phyloP scores from a whole-genome alignment of 257 asterid species.

The Ehretia macrophylla region DNA sequence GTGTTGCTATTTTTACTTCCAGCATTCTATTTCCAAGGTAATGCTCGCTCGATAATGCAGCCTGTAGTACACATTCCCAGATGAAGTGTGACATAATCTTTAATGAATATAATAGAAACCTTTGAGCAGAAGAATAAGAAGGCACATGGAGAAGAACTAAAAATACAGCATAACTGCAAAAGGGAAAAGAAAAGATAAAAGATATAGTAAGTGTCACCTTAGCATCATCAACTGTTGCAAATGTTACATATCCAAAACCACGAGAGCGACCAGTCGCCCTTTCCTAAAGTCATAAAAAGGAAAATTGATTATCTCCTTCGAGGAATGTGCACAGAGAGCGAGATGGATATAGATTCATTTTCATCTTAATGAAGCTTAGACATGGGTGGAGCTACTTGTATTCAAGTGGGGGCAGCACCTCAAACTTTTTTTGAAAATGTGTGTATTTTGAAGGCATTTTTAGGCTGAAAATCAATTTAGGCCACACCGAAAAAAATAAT shows the following conservation, averaged over 20 bases:
- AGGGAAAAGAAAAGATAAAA: constrained; percentile 3
- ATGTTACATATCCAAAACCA: constrained; percentile 96
- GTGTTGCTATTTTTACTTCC: constrained; percentile 97
- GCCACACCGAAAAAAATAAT: too few relatives aligned
- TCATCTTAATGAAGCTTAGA: too few relatives aligned
- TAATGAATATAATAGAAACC: background rate
- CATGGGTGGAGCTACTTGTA: too few relatives aligned
- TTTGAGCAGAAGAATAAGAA: background rate
- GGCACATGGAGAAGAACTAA: background rate
- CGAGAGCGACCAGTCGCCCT: constrained; percentile 95
- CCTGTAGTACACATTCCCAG: constrained; percentile 38
- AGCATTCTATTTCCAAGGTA: constrained; percentile 77
- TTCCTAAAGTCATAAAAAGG: constrained; percentile 42
- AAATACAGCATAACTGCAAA: background rate
- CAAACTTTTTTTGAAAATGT: too few relatives aligned
- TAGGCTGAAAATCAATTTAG: too few relatives aligned
- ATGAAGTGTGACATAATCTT: constrained; percentile 1
- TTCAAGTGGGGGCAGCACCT: too few relatives aligned
- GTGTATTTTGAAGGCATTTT: too few relatives aligned
- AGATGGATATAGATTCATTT: background rate
- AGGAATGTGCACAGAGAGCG: background rate
- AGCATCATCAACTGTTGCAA: constrained; percentile 73
- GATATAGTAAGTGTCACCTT: constrained; percentile 44
- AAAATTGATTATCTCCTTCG: background rate
- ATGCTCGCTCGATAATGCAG: constrained; percentile 78